These are phyloP conservation scores for Stropharia rugosoannulata DNA, from an alignment of 768 basidiomycete species.

Conservation along the genomic window DNA sequence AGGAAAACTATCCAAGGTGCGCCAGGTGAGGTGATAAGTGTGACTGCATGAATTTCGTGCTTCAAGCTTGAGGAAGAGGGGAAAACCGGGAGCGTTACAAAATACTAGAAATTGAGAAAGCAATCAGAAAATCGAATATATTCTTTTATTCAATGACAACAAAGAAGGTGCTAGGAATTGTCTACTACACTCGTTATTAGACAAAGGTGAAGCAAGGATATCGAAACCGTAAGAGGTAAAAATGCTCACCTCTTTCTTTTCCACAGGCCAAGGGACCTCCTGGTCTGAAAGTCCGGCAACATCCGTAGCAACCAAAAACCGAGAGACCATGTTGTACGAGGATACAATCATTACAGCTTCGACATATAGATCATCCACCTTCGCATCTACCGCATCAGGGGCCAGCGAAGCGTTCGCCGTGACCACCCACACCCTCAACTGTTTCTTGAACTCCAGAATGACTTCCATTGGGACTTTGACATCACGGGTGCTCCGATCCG, in stretches of 20 bases:
- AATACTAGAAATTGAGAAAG: constrained; percentile 29
- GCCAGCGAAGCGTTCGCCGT: constrained; percentile 13
- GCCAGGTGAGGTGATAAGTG: constrained; percentile 34
- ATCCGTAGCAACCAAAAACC: constrained; percentile 62
- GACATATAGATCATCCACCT: constrained; percentile 45
- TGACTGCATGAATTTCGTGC: constrained; percentile 41
- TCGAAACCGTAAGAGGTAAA: background rate
- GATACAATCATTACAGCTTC: constrained; percentile 55
- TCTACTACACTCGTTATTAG: background rate
- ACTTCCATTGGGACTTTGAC: constrained; percentile 43
- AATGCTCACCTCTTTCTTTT: constrained; percentile 38
- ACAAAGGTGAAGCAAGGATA: background rate
- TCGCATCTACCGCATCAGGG: constrained; percentile 22
- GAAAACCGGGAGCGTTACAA: constrained; percentile 34
- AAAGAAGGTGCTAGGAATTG: background rate
- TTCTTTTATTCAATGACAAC: background rate
- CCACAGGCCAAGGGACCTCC: constrained; percentile 48
- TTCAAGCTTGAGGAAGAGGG: constrained; percentile 18
- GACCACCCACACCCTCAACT: constrained; percentile 28
- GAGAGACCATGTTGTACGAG: constrained; percentile 68
- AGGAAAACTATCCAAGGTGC: constrained; percentile 52
- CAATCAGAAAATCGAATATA: background rate
- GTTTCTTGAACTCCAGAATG: constrained; percentile 37
- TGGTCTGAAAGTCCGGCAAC: constrained; percentile 51
- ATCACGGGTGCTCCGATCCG: constrained; percentile 55